Evolutionary conservation across 768 basidiomycete genomes (phyloP), one percentile per base, ranked within the genome.

Genomic region (Myochromella boudieri): DNA sequence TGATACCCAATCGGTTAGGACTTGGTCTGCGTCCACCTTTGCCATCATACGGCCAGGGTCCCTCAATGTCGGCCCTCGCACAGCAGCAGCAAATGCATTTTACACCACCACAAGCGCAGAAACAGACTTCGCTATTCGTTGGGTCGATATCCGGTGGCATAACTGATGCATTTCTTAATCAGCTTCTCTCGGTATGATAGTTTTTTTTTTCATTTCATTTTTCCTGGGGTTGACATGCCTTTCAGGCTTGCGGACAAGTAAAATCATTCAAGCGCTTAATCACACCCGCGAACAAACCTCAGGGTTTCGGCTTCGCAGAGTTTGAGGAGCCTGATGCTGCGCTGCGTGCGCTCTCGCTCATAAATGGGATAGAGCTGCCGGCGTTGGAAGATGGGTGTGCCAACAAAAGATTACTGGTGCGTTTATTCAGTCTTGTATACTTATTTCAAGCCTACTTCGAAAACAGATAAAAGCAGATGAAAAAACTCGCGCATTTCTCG

Each of bases 261-360:
- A 83, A 84, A 49, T 91, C 90, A 1, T 90, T 99, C 70, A 97
- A 95, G 58, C 85, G 95, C 12, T 82, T 95, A 18, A 89, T 91
- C 37, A 95, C 93, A 1, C 91, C 93, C 20, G 85, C 89, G 14
- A 91, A 95, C 60, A 91, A 95, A 65, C 89, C 95, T 5, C 91
- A 95, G 71, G 93, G 92, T 2, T 98, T 98, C 61, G 97, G 95
- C 8, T 99, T 98, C 67, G 95, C 92, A 39, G 91, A 95, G 64
- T 98, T 81, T 61, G 90, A 95, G 62, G 95, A 95, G 44, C 91
- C 95, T 11, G 90, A 95, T 62, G 84, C 87, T 50, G 94, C 97
- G 3, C 68, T 95, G 51, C 77, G 95, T 51, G 91, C 77, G 3
- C 47, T 77, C 33, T 56, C 84, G 33, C 54, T 78, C 15, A 58